phyloP scores from a whole-genome alignment of 2,329 filamentous ascomycete species.

The Apiospora marii region DNA sequence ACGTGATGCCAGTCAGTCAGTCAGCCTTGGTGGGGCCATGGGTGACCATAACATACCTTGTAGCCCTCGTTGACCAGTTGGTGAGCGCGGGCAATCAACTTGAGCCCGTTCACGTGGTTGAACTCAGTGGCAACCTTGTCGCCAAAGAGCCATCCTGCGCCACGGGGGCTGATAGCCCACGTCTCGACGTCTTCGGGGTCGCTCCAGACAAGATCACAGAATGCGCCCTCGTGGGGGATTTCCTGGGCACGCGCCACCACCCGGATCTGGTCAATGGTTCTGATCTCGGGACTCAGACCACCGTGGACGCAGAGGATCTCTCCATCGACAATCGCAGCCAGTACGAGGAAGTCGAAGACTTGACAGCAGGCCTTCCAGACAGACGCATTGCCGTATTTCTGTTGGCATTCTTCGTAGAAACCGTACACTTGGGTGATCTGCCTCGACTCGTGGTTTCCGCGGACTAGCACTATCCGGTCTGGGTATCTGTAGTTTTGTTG shows the following conservation, averaged over 20 bases:
- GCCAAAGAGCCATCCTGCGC: slow-evolving; percentile 97
- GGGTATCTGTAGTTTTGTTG: slow-evolving; percentile 74
- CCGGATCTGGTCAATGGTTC: slow-evolving; percentile 98
- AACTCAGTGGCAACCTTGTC: slow-evolving; percentile 98
- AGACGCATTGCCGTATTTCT: slow-evolving; percentile 98
- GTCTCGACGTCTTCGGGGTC: slow-evolving; percentile 97
- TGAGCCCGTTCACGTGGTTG: slow-evolving; percentile 94
- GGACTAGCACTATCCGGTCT: slow-evolving; percentile 91
- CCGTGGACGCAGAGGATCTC: slow-evolving; percentile 99
- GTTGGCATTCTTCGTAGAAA: slow-evolving; percentile 97
- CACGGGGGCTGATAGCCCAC: slow-evolving; percentile 92
- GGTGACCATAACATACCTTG: slow-evolving; percentile 74
- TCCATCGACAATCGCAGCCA: slow-evolving; percentile 97
- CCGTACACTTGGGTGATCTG: slow-evolving; percentile 99
- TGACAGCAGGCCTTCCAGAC: slow-evolving; percentile 99
- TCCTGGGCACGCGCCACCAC: slow-evolving; percentile 98
- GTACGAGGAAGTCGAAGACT: slow-evolving; percentile 97
- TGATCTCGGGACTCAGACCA: slow-evolving; percentile 86
- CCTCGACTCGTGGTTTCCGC: slow-evolving; percentile 96
- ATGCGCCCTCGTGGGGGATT: slow-evolving; percentile 97
- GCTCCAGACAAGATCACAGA: slow-evolving; percentile 98
- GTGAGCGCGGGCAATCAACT: slow-evolving; percentile 95
- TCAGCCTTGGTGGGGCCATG: slow-evolving; percentile 66
- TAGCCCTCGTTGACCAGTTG: slow-evolving; percentile 98
- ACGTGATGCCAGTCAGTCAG: slow-evolving; percentile 37